These are phyloP conservation scores for Rosellinia necatrix DNA, from an alignment of 2,329 filamentous ascomycete species.

Conservation along the genomic window DNA sequence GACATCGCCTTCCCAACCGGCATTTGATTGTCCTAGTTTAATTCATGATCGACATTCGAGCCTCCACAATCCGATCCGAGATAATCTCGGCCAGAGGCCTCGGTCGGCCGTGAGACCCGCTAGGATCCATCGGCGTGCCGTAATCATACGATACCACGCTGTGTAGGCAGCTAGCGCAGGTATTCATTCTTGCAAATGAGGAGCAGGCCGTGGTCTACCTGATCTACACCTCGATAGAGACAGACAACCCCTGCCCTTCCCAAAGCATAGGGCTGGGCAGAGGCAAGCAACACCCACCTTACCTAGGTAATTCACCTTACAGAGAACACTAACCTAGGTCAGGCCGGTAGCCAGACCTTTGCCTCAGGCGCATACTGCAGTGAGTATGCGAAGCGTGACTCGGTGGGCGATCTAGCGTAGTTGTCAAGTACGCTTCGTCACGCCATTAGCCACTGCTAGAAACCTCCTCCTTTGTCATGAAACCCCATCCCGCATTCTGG, in stretches of 20 bases:
- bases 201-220: background rate
- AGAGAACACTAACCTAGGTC: background rate
- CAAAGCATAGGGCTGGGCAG: conserved; percentile 21
- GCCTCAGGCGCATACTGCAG: too few relatives aligned
- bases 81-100: background rate
- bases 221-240: background rate
- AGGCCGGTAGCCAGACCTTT: background rate
- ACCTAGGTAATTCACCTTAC: too few relatives aligned
- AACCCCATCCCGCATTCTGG: conserved; percentile 24
- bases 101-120: background rate
- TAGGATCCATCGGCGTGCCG: background rate
- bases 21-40: background rate
- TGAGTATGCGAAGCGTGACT: background rate
- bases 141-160: conserved; percentile 19
- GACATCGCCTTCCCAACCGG: background rate
- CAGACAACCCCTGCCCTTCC: conserved; percentile 11
- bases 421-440: background rate
- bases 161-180: background rate
- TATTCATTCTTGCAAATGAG: background rate
- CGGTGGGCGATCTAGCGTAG: background rate
- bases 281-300: background rate
- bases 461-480: conserved; percentile 20
- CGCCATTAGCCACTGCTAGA: conserved; percentile 3
- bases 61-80: background rate
- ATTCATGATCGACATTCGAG: conserved; percentile 2